Conservation (phyloP, 2,329 filamentous ascomycete genomes). For the Microthyrium microscopicum region DNA sequence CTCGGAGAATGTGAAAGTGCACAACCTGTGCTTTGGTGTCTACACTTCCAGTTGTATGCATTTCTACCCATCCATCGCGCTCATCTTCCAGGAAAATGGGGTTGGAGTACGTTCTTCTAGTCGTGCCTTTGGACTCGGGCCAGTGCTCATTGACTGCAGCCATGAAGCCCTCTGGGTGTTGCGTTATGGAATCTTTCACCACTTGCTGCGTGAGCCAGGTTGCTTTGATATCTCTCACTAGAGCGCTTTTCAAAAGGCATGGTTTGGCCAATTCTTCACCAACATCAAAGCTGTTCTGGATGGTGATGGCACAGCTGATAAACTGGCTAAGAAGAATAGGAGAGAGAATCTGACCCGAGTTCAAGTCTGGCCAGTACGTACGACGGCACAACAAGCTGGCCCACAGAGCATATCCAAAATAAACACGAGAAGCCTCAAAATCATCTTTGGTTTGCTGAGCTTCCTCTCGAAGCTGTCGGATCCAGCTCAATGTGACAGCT, state of each 20-base stretch:
- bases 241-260: conserved; percentile 18
- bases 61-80: conserved; percentile 19
- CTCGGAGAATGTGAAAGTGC: conserved; percentile 30
- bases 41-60: conserved; percentile 14
- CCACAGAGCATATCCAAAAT: too few relatives aligned
- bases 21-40: conserved; percentile 17
- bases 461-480: conserved; percentile 29
- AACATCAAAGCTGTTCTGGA: too few relatives aligned
- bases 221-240: conserved; percentile 33
- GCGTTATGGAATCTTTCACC: conserved; percentile 21
- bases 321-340: too few relatives aligned
- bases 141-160: conserved; percentile 25
- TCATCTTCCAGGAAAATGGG: conserved; percentile 13
- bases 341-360: too few relatives aligned
- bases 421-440: too few relatives aligned
- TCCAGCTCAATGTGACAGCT: conserved; percentile 33
- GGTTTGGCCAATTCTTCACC: too few relatives aligned
- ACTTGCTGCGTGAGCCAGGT: conserved; percentile 19
- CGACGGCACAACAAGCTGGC: conserved; percentile 39
- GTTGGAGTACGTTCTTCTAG: conserved; percentile 9
- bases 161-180: conserved; percentile 15
- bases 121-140: conserved; percentile 19
- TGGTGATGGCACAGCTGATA: too few relatives aligned
- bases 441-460: conserved; percentile 23
- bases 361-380: too few relatives aligned